phyloP scores from a whole-genome alignment of 2,329 filamentous ascomycete genomes.

The Cyphellophora attinorum region DNA sequence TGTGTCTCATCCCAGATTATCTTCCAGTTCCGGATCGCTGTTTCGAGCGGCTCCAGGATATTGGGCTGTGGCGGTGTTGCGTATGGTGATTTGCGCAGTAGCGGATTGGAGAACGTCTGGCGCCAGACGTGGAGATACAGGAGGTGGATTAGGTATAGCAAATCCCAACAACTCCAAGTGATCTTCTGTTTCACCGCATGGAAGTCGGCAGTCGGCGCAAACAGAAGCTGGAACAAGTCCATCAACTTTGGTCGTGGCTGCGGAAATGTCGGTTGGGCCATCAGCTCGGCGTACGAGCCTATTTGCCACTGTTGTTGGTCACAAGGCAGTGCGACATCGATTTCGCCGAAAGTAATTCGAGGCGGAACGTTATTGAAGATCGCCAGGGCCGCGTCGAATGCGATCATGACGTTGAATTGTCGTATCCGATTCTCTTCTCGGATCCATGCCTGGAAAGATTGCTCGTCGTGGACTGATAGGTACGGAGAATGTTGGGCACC shows the following conservation, averaged over 20 bases:
- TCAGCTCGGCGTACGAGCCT: constrained; percentile 26
- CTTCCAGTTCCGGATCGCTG: constrained; percentile 29
- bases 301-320: constrained; percentile 28
- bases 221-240: constrained; percentile 30
- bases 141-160: constrained; percentile 33
- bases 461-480: constrained; percentile 25
- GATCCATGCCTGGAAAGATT: constrained; percentile 27
- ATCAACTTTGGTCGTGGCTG: constrained; percentile 26
- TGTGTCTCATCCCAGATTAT: constrained; percentile 28
- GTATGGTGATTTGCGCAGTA: constrained; percentile 12
- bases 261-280: constrained; percentile 19
- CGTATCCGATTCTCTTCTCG: constrained; percentile 34
- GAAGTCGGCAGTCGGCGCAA: constrained; percentile 17
- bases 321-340: constrained; percentile 34
- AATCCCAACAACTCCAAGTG: constrained; percentile 26
- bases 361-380: constrained; percentile 38
- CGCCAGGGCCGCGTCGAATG: constrained; percentile 34
- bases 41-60: constrained; percentile 22
- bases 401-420: constrained; percentile 27
- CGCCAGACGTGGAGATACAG: constrained; percentile 31
- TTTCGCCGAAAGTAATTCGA: constrained; percentile 29
- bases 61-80: constrained; percentile 4
- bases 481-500: constrained; percentile 27
- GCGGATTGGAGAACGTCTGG: constrained; percentile 28
- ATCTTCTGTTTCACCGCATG: constrained; percentile 8